Conservation (phyloP, 2,329 filamentous ascomycete species). For the Fusarium brevicatenulatum region DNA sequence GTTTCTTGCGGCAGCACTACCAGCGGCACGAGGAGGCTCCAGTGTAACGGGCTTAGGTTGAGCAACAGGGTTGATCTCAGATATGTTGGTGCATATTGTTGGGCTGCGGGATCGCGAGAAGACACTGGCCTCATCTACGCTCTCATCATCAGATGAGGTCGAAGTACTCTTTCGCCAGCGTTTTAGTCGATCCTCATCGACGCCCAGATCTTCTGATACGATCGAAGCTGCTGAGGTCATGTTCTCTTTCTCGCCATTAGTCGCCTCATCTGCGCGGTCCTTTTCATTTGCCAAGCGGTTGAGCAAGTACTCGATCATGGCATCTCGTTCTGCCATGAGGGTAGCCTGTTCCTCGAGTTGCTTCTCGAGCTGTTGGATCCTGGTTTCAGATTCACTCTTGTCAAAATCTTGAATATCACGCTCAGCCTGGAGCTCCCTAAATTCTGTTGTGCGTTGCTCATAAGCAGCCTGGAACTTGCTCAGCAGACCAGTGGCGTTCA, state of each 20-base stretch:
- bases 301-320: slow-evolving; percentile 59
- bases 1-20: slow-evolving; percentile 43
- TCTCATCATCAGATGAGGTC: slow-evolving; percentile 63
- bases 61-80: slow-evolving; percentile 44
- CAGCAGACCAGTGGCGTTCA: slow-evolving; percentile 65
- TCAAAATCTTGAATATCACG: slow-evolving; percentile 65
- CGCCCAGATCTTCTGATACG: slow-evolving; percentile 63
- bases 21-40: slow-evolving; percentile 34
- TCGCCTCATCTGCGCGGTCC: slow-evolving; percentile 54
- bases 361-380: slow-evolving; percentile 63
- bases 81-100: slow-evolving; percentile 55
- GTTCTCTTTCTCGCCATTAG: slow-evolving; percentile 43
- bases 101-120: slow-evolving; percentile 71
- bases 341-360: slow-evolving; percentile 70
- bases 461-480: slow-evolving; percentile 68
- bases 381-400: slow-evolving; percentile 64
- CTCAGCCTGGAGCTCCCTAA: slow-evolving; percentile 63
- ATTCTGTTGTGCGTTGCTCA: slow-evolving; percentile 60
- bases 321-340: slow-evolving; percentile 64
- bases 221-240: slow-evolving; percentile 53
- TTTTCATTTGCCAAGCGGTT: slow-evolving; percentile 64
- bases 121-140: slow-evolving; percentile 63
- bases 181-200: slow-evolving; percentile 60
- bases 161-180: slow-evolving; percentile 57
- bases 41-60: slow-evolving; percentile 41